Conservation (phyloP, 176 grass and related monocot genomes). For the Rhynchospora breviuscula region DNA sequence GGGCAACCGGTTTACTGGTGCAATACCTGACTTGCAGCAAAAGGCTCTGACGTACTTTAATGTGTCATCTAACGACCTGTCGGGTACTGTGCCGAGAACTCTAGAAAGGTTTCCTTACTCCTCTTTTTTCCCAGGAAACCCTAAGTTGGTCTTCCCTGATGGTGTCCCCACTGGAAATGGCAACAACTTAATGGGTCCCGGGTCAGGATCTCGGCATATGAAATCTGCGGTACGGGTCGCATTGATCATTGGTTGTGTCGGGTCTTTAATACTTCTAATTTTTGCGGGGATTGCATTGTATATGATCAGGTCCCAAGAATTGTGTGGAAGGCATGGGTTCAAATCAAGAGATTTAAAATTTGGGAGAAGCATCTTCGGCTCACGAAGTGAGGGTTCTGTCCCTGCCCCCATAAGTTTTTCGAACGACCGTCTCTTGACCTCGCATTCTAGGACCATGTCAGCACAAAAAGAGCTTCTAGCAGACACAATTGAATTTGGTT, state of each 20-base stretch:
- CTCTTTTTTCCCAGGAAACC: conserved; percentile 85
- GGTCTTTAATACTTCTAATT: conserved; percentile 57
- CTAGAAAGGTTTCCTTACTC: conserved; percentile 65
- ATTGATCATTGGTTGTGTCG: conserved; percentile 74
- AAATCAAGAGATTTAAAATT: conserved; percentile 63
- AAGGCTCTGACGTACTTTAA: conserved; percentile 55
- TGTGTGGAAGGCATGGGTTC: conserved; percentile 70
- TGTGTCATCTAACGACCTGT: conserved; percentile 80
- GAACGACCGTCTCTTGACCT: conserved; percentile 73
- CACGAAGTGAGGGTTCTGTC: conserved; percentile 61
- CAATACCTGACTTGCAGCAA: conserved; percentile 76
- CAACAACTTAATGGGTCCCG: conserved; percentile 24
- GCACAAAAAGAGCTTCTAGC: conserved; percentile 73
- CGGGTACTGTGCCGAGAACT: conserved; percentile 68
- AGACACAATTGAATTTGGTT: conserved; percentile 66
- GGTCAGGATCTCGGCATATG: conserved; percentile 21
- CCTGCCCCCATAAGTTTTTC: conserved; percentile 81
- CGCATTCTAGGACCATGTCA: conserved; percentile 72
- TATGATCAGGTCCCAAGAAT: conserved; percentile 69
- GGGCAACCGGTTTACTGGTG: conserved; percentile 65
- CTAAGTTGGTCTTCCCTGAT: conserved; percentile 59
- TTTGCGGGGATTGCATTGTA: conserved; percentile 66
- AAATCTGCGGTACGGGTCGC: conserved; percentile 63
- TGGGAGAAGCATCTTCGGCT: conserved; percentile 61
- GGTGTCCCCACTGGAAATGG: conserved; percentile 46